These are phyloP conservation scores for Globisporangium paddicum DNA, from an alignment of 352 stramenopile genomes.

Conservation along the genomic window DNA sequence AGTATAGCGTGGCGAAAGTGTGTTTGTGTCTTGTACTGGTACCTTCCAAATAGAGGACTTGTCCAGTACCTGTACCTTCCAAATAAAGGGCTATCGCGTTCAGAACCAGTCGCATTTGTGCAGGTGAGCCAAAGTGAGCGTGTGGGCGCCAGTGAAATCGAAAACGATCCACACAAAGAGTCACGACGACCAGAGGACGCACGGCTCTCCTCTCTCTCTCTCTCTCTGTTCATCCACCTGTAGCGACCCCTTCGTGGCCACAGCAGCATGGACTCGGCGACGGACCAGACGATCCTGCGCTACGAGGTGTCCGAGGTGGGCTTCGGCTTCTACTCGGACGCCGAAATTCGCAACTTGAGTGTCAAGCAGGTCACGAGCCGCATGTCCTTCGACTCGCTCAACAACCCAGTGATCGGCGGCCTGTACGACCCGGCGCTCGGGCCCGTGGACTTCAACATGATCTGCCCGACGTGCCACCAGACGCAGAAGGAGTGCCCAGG, in stretches of 20 bases:
- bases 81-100: no score
- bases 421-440: slow-evolving; percentile 97
- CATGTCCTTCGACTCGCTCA: slow-evolving; percentile 93
- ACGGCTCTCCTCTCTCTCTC: not conserved
- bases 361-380: slow-evolving; percentile 96
- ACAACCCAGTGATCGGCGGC: slow-evolving; percentile 93
- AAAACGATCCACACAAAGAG: slow-evolving; percentile 7
- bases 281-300: slow-evolving; percentile 88
- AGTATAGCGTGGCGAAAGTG: no score
- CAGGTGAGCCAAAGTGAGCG: slow-evolving; percentile 1
- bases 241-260: not conserved
- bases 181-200: not conserved
- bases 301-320: slow-evolving; percentile 89
- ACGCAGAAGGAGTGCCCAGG: slow-evolving; percentile 95
- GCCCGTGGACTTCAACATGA: slow-evolving; percentile 86
- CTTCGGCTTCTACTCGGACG: slow-evolving; percentile 98
- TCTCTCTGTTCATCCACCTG: not conserved
- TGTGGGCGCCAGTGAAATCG: slow-evolving; percentile 8
- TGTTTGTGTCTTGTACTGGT: no score
- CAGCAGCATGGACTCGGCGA: slow-evolving; percentile 71
- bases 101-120: no score
- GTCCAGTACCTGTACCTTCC: no score
- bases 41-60: no score
- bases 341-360: slow-evolving; percentile 95
- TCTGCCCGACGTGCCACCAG: slow-evolving; percentile 96